Base-by-base conservation (phyloP, 192 early-diverging fungal genomes). In the Backusella psychrophila region DNA sequence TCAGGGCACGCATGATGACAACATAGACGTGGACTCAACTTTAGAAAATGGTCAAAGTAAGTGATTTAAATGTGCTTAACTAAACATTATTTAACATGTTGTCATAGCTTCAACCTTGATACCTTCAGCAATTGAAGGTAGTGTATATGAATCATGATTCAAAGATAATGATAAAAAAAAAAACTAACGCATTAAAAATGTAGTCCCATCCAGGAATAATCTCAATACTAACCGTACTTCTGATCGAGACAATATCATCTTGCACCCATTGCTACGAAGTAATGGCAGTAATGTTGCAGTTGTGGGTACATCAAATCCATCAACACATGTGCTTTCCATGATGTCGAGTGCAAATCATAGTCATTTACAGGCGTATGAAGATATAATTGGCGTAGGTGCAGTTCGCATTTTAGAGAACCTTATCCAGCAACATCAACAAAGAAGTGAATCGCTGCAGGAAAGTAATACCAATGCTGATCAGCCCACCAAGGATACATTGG, bases 281-380 rank as follows among this genome's bases (percentile, higher is more conserved):
- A 39, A 41, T 2, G 70, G 39, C 12, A 49, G 23, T 63, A 23
- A 29, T 63, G 8, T 63, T 63, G 56, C 56, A 63, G 56, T 63
- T 63, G 56, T 63, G 56, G 56, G 56, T 8, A 29, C 56, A 63
- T 7, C 23, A 39, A 41, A 17, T 21, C 70, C 39, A 38, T 69
- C 38, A 63, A 39, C 68, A n/a, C 68, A 35, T 69, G 68, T 23
- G 1, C 82, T 85, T 8, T 85, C 87, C 44, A 83, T 77, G n/a
- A 78, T 87, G 12, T 74, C 71, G 4, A 86, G 90, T 36, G 75
- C 92, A 93, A 67, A 82, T 82, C 21, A 44, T 49, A 75, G 81
- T 41, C 86, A 91, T 63, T 83, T 84, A 77, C 87, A 90, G 26
- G 83, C 88, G 19, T 87, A 91, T 49, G 90, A 91, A 71, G 89